Base-by-base conservation (phyloP, 108 stramenopile genomes). In the Schizochytrium sp. region DNA sequence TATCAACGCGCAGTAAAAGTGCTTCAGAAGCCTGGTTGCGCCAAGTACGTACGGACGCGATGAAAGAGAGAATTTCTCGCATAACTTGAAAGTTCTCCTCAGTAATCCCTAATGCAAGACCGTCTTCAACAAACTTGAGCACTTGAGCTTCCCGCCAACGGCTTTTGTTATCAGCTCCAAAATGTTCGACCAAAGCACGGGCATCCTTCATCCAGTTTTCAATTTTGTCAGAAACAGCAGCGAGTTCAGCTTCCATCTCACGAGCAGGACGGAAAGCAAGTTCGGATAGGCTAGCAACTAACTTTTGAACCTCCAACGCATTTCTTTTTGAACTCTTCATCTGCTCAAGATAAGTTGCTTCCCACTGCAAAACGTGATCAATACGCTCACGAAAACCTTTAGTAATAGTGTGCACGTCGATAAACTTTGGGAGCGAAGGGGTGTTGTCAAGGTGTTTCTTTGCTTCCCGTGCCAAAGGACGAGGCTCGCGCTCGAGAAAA, bases 1-100 rank as follows among this genome's bases (percentile, higher is more conserved):
- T 28, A 28, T 28, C 28, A 28, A 28, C 28, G 0, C 64, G 44
- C 64, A 69, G 28, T 8, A 69, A 44, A 13, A 69, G 15, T 7
- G 12, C 19, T 8, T 69, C 64, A 7, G 64, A 69, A 15, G 8
- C 10, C 0, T 69, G 64, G 19, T 69, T 38, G 42, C 64, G 64
- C 64, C 64, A 69, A 38, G 64, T 44, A 8, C 64, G 64, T 0
- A 69, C 64, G 42, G 64, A 38, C 28, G 64, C 64, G 12, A 69
- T 69, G 2, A 44, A 69, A 44, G 42, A 69, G 42, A 44, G 5
- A 7, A 69, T 69, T 44, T 69, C 64, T 38, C 64, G 64, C 64
- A 69, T 69, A 7, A 44, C 64, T 15, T 69, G 64, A 69, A 69
- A 69, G 64, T 69, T 69, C 19, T 38, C 64, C 15, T 69, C 64